Base-by-base conservation (phyloP, 2,329 filamentous ascomycete genomes). In the Venturia effusa region DNA sequence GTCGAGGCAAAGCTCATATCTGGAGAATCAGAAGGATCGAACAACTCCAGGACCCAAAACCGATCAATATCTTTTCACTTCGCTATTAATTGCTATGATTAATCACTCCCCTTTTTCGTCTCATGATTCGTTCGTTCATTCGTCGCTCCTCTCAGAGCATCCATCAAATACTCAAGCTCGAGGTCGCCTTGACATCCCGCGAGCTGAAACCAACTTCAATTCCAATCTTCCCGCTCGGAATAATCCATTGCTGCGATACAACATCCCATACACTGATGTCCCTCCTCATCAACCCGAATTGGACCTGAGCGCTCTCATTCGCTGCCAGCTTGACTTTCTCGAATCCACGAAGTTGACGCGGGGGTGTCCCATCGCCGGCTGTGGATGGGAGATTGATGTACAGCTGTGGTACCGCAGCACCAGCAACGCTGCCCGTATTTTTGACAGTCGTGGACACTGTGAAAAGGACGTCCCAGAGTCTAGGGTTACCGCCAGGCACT, bases 391-490 rank as follows among this genome's bases (percentile, higher is more conserved):
- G 71, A 13, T 70, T 71, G 64, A 89, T 78, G 67, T 89, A 89
- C 32, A 88, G 72, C 75, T 89, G 87, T 34, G 88, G 84, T 5
- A 89, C 85, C 71, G 89, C 86, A 45, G 83, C 80, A 15, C 84
- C 86, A 67, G 86, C 84, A 1, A 80, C 75, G 0, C 76, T 74
- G 43, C 78, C 72, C 6, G 74, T 80, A 71, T 89, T 89, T 10
- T 78, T 85, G n/a, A 89, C 78, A 57, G 83, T 81, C 1, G 88
- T 80, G 1, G 77, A 81, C 1, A 85, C 81, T 0, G 80, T 86
- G 39, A 57, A 40, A 3, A 48, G 13, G 7, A 75, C 67, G 64
- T 75, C 70, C 66, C 67, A 76, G 24, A 75, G 71, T 63, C 74
- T 70, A 3, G 68, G 67, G 13, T 70, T 69, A 4, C 73, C 71